Percentiles rank a stretch among this genome's conserved stretches.
These are phyloP conservation scores for Aspergillus indologenus DNA, from an alignment of 495 filamentous ascomycete genomes.

Conservation along the genomic window DNA sequence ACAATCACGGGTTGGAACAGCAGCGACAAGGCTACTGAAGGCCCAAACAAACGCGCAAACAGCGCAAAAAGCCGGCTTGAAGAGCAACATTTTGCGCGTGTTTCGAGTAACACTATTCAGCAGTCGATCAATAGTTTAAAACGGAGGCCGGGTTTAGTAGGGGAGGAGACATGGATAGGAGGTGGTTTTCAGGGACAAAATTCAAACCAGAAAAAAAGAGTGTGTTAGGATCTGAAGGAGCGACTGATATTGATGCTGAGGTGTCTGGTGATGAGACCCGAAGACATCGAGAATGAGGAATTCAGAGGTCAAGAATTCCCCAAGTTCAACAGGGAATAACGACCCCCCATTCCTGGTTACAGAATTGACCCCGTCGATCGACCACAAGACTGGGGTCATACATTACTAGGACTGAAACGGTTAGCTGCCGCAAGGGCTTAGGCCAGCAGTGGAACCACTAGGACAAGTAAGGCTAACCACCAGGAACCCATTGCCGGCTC, in stretches of 20 bases:
- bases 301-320: not conserved
- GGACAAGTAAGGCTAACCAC: not conserved
- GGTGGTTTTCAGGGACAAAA: conserved; percentile 3
- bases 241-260: not conserved
- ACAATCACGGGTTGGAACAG: conserved; percentile 32
- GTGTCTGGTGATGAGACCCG: not conserved
- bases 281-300: not conserved
- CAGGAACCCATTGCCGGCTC: not conserved
- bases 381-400: not conserved
- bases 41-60: conserved; percentile 34
- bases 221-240: conserved; percentile 9
- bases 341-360: not conserved
- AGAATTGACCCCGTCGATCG: not conserved
- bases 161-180: too few relatives aligned
- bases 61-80: conserved; percentile 32
- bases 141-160: not conserved
- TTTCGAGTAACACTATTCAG: too few relatives aligned
- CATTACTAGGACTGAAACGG: not conserved
- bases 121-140: conserved; percentile 14
- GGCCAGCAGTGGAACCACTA: not conserved
- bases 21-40: conserved; percentile 33
- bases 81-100: conserved; percentile 41
- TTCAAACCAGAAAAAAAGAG: conserved; percentile 10
- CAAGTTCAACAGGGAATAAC: not conserved
- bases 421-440: not conserved